These are phyloP conservation scores for Leucoagaricus sp. DNA, from an alignment of 1,284 basidiomycete species.

Conservation along the genomic window DNA sequence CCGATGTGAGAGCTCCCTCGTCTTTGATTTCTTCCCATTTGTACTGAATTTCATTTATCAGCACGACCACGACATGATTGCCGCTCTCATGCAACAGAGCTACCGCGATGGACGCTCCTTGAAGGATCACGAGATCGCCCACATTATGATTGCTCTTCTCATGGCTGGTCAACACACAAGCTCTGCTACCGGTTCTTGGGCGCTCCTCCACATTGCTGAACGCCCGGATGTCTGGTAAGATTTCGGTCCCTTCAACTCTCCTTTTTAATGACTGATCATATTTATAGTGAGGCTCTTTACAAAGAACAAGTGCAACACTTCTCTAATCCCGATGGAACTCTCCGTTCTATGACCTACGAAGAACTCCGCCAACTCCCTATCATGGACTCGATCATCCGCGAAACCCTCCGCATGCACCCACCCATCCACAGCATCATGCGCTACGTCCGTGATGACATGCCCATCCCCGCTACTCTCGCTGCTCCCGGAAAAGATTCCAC, in stretches of 20 bases:
- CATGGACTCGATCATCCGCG: slow-evolving; percentile 89
- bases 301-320: slow-evolving; percentile 89
- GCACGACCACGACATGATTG: slow-evolving; percentile 91
- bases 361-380: slow-evolving; percentile 83
- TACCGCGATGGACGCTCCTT: slow-evolving; percentile 87
- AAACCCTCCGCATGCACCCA: slow-evolving; percentile 91
- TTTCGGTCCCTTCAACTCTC: not conserved
- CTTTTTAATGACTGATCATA: not conserved
- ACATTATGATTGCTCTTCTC: slow-evolving; percentile 94
- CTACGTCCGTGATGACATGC: slow-evolving; percentile 83
- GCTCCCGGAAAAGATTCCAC: slow-evolving; percentile 69
- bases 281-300: slow-evolving; percentile 74
- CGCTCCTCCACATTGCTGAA: slow-evolving; percentile 88
- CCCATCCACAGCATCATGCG: slow-evolving; percentile 94
- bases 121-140: slow-evolving; percentile 90
- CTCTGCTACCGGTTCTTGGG: slow-evolving; percentile 90
- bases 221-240: slow-evolving; percentile 75
- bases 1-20: slow-evolving; percentile 33
- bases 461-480: slow-evolving; percentile 80
- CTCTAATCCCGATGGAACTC: slow-evolving; percentile 76
- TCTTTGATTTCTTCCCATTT: not conserved
- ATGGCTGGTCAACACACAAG: slow-evolving; percentile 99
- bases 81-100: slow-evolving; percentile 80
- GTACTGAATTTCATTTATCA: slow-evolving; percentile 18
- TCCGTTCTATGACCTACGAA: slow-evolving; percentile 86